phyloP scores from a whole-genome alignment of 2,329 filamentous ascomycete genomes.

The Fonsecaea multimorphosa region DNA sequence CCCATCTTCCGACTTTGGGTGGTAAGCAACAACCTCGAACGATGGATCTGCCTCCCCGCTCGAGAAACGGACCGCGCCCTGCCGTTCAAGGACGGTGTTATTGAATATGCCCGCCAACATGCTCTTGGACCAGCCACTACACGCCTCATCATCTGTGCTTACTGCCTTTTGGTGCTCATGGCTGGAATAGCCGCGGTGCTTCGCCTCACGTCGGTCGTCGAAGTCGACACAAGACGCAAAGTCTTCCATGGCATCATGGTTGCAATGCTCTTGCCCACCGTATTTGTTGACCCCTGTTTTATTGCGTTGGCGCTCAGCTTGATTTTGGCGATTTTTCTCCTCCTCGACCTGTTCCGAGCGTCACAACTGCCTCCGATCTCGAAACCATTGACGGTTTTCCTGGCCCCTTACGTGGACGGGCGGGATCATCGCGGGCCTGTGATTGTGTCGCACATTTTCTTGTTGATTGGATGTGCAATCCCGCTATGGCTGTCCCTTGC shows the following conservation, averaged over 20 bases:
- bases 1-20: conserved; percentile 74
- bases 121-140: conserved; percentile 78
- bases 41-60: conserved; percentile 55
- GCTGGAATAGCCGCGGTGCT: conserved; percentile 77
- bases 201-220: conserved; percentile 74
- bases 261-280: conserved; percentile 86
- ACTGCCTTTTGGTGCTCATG: conserved; percentile 73
- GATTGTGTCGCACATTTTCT: conserved; percentile 93
- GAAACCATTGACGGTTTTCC: conserved; percentile 80
- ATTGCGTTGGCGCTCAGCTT: conserved; percentile 78
- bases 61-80: conserved; percentile 1
- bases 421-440: conserved; percentile 91
- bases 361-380: conserved; percentile 90
- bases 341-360: conserved; percentile 87
- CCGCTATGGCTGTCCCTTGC: conserved; percentile 89
- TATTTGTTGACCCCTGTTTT: conserved; percentile 85
- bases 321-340: conserved; percentile 80
- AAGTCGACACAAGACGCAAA: conserved; percentile 94
- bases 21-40: conserved; percentile 69
- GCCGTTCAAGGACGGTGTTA: conserved; percentile 53
- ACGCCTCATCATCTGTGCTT: conserved; percentile 75
- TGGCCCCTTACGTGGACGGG: conserved; percentile 93
- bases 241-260: conserved; percentile 99
- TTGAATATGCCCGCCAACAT: conserved; percentile 68
- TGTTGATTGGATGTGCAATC: conserved; percentile 92